Evolutionary conservation across 257 asterid genomes (phyloP).

Genomic region (Nicotiana noctiflora): DNA sequence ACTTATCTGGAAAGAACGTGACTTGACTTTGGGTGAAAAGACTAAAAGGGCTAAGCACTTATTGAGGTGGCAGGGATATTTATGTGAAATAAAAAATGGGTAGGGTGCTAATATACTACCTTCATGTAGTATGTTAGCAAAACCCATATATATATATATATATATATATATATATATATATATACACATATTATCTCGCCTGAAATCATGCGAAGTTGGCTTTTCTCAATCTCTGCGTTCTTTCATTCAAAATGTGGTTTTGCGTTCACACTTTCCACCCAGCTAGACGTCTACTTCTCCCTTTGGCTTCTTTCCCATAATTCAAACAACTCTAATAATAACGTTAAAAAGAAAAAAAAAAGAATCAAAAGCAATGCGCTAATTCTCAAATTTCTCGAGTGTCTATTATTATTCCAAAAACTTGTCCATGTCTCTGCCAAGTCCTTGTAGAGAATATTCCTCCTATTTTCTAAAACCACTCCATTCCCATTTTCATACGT

Average conservation of each 20-base stretch:
- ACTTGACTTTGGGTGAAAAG: too few relatives aligned
- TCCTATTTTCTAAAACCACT: background rate
- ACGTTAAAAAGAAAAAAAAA: background rate
- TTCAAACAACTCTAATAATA: background rate
- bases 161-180: too few relatives aligned
- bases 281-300: background rate
- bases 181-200: too few relatives aligned
- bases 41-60: too few relatives aligned
- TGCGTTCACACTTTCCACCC: background rate
- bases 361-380: background rate
- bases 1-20: too few relatives aligned
- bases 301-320: background rate
- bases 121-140: too few relatives aligned
- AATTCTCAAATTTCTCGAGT: background rate
- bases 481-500: background rate
- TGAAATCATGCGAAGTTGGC: background rate
- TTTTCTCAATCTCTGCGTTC: background rate
- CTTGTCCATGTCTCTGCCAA: constrained; percentile 15
- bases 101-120: too few relatives aligned
- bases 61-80: too few relatives aligned
- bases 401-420: background rate
- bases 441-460: constrained; percentile 20
- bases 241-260: background rate
- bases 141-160: too few relatives aligned
- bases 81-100: too few relatives aligned